Base-by-base conservation (phyloP, 208 protist genomes). In the Acanthamoeba sp. region DNA sequence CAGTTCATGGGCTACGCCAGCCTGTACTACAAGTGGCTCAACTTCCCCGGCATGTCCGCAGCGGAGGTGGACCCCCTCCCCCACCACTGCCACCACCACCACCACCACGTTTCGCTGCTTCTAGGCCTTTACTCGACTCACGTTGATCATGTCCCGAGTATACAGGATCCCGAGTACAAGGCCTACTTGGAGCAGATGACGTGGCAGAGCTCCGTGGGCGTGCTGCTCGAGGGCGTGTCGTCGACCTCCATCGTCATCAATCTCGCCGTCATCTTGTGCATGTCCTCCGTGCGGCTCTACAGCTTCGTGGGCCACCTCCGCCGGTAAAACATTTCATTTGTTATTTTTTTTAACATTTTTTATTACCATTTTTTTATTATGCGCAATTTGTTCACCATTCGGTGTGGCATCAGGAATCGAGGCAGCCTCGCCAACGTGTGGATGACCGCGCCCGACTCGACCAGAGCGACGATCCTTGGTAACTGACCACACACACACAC, bases 1-100 rank as follows among this genome's bases (percentile, higher is more conserved):
- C 73, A 84, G 9, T 84, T 84, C 42, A 84, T 84, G 73, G 73
- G 73, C 73, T 84, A 84, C 29, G 73, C 73, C 40, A 84, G 73
- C 36, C 73, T 84, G 2, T 84, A 84, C 73, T 84, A 84, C 73
- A 84, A 84, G 73, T 84, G 73, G 73, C 73, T 84, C 40, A 84
- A 22, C 73, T 84, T 32, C 27, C 73, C 73, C 7, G 73, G 73
- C 38, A 3, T 84, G 38, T 34, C 42, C 0, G 16, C 10, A 14
- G 73, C 18, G 6, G 73, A 80, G 20, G 69, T 80, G 0, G 12
- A n/a, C 14, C n/a, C n/a, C 12, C 27, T 22, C 59, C 0, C 52
- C n/a, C n/a, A n/a, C n/a, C n/a, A n/a, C n/a, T n/a, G n/a, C n/a
- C n/a, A n/a, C n/a, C n/a, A n/a, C n/a, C n/a, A n/a, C n/a, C n/a